phyloP scores from a whole-genome alignment of 345 rosid species.

The Arabis hirsuta region DNA sequence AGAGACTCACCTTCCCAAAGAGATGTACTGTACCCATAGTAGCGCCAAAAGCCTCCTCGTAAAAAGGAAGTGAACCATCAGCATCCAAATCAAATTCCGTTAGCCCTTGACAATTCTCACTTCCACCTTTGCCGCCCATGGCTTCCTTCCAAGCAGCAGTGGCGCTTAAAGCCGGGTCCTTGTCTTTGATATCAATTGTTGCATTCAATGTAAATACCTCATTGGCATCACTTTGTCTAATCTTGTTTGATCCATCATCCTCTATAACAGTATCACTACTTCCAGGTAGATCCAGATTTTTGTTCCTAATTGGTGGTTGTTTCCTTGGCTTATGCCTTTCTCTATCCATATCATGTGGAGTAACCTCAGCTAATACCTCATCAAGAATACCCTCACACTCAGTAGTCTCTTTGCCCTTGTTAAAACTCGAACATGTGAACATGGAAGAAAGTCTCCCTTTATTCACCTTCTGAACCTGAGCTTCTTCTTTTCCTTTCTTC shows the following conservation, averaged over 20 bases:
- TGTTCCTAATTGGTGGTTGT: conserved; percentile 32
- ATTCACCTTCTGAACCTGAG: conserved; percentile 57
- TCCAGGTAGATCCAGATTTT: conserved; percentile 33
- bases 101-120: conserved; percentile 46
- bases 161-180: conserved; percentile 73
- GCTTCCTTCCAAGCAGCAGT: conserved; percentile 85
- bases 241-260: conserved; percentile 37
- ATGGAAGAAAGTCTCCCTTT: conserved; percentile 80
- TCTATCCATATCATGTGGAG: conserved; percentile 77
- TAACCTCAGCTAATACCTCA: conserved; percentile 76
- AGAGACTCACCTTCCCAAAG: conserved; percentile 78
- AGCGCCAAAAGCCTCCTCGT: conserved; percentile 83
- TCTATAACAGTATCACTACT: conserved; percentile 31
- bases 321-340: conserved; percentile 64
- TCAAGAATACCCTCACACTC: conserved; percentile 78
- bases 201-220: conserved; percentile 66
- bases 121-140: conserved; percentile 47
- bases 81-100: conserved; percentile 72
- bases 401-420: conserved; percentile 64
- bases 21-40: conserved; percentile 82
- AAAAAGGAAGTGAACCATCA: conserved; percentile 79
- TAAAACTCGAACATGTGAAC: conserved; percentile 78
- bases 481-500: conserved; percentile 49
- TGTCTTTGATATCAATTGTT: conserved; percentile 57
- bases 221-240: conserved; percentile 39